Evolutionary conservation across 2,329 filamentous ascomycete genomes (phyloP), one percentile per base, ranked within the genome.

Genomic region (Fusarium poae): DNA sequence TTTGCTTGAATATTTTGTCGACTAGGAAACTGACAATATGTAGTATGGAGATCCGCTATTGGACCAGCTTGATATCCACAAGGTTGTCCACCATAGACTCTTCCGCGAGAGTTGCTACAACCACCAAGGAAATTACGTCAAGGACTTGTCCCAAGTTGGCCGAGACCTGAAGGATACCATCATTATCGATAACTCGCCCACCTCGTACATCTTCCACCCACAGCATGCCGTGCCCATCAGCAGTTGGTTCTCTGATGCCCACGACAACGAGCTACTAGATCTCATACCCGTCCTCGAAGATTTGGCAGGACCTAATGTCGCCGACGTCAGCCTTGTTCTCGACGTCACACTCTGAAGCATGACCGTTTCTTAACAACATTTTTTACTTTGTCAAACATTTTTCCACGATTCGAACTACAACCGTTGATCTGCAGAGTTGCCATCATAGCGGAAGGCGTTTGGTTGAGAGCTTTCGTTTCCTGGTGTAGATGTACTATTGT

Each of bases 31-130:
- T 78, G 64, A 79, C 68, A 35, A 10, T 21, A 29, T 62, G 40
- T 61, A 97, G 92, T 99, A 99, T 77, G 96, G 96, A 72, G 96
- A 99, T 82, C 96, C 96, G 57, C 86, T 99, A 43, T 84, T 99
- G 60, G 96, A 99, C 78, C 95, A 98, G 81, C 86, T 99, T 54
- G 96, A 99, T 79, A 98, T 99, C 65, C 96, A 99, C 81, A 90
- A 94, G 71, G 96, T 98, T 43, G 92, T 99, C 16, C 96, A 99
- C 78, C 96, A 99, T 80, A 87, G 96, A 50, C 85, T 99, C 27
- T 99, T 99, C 88, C 90, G 96, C 63, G 96, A 99, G 82, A 98
- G 95, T 80, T 99, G 96, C 82, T 98, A 97, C 82, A 99, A 99
- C 78, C 96, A 99, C 78, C 96, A 98, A 83, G 96, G 96, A 74